Evolutionary conservation across 805 yeast genomes (phyloP), one percentile per base, ranked within the genome.

Genomic region (Blastobotrys americana): DNA sequence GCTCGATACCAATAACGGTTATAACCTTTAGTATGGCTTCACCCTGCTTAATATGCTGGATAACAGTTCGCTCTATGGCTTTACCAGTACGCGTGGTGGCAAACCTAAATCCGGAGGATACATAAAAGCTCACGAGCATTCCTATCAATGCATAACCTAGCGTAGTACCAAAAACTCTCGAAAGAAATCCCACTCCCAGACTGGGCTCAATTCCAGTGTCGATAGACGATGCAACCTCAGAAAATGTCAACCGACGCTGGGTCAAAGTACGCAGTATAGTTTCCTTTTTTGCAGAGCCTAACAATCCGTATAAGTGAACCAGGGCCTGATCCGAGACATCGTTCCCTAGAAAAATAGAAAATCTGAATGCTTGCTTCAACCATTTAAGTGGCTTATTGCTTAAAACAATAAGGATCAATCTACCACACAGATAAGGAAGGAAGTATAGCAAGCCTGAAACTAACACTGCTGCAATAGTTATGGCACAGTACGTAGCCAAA

Each of bases 1-100:
- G 72, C 59, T 93, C 98, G 39, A 86, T 73, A 3, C 80, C 73
- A 57, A 89, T 83, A 20, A 93, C 73, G 9, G 75, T 55, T 46
- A 85, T 76, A 10, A 90, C 94, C 59, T 89, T 90, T 19, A 80
- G 55, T 2, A 94, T 79, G 27, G 82, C 63, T 37, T 58, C 60
- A 19, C 52, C 47, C 40, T 55, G 59, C 34, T 50, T 38, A 28
- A 55, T 20, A 17, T 42, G 21, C 31, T 46, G 55, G 17, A 60
- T 34, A 4, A 52, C 25, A 10, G 38, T 25, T 5, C 22, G 28
- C 31, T 45, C 54, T 15, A 35, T 16, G 18, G 37, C 21, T 22
- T 39, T 10, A 6, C 48, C 42, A 2, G 35, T 4, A 13, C 41
- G 37, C 16, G 38, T 27, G 21, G 39, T 41, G 19, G 49, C 37